Conservation (phyloP, 805 yeast species). For the fission yeast (Schizosaccharomyces pombe) region DNA sequence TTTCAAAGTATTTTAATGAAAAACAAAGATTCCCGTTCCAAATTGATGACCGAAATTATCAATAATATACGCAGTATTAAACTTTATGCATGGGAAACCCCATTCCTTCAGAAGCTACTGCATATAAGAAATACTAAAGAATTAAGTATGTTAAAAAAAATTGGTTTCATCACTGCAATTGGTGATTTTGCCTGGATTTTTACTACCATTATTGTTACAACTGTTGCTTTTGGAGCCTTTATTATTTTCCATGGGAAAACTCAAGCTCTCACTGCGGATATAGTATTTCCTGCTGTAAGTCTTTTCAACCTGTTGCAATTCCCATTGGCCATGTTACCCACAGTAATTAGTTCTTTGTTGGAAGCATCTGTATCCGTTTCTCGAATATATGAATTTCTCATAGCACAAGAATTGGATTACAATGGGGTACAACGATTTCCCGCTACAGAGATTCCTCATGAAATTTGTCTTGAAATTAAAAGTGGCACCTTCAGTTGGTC, state of each 20-base stretch:
- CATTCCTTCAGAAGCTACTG: slow-evolving; percentile 50
- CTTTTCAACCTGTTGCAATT: slow-evolving; percentile 70
- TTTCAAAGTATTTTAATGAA: slow-evolving; percentile 73
- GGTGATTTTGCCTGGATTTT: slow-evolving; percentile 57
- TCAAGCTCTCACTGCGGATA: slow-evolving; percentile 59
- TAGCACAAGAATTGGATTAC: slow-evolving; percentile 51
- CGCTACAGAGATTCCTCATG: slow-evolving; percentile 50
- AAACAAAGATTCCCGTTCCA: slow-evolving; percentile 79
- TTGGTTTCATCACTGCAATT: slow-evolving; percentile 50
- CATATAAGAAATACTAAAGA: slow-evolving; percentile 70
- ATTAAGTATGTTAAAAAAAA: slow-evolving; percentile 51
- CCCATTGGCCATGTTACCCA: slow-evolving; percentile 84
- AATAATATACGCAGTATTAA: slow-evolving; percentile 82
- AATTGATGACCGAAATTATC: slow-evolving; percentile 66
- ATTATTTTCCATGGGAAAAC: slow-evolving; percentile 26
- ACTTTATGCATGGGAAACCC: slow-evolving; percentile 85
- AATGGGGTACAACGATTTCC: slow-evolving; percentile 38
- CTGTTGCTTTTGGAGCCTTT: slow-evolving; percentile 69
- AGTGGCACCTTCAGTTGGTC: slow-evolving; percentile 21
- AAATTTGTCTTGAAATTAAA: slow-evolving; percentile 23
- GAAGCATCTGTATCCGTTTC: slow-evolving; percentile 44
- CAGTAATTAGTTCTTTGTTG: slow-evolving; percentile 60
- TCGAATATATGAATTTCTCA: slow-evolving; percentile 50
- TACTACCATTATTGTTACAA: slow-evolving; percentile 74
- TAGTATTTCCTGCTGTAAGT: slow-evolving; percentile 70